A percentile compares a stretch with the other conserved stretches of the same genome.
These are phyloP conservation scores for Trypanosoma conorhini DNA, from an alignment of 208 protist genomes.

Conservation along the genomic window DNA sequence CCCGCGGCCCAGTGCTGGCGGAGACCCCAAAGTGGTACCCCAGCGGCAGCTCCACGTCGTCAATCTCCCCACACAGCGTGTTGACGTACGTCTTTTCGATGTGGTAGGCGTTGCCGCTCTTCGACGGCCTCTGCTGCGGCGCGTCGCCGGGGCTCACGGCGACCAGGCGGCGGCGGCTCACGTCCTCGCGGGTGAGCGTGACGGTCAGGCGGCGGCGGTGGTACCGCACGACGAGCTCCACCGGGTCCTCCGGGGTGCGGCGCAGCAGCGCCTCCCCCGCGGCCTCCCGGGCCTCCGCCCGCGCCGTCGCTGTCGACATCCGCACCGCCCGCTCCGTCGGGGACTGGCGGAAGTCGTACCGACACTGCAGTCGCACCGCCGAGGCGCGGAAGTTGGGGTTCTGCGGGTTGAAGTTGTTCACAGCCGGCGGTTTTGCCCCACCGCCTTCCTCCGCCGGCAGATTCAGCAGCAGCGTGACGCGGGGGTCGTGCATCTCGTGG, in stretches of 20 bases:
- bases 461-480: conserved; percentile 67
- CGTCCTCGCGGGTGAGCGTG: conserved; percentile 50
- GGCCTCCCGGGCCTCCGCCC: not conserved
- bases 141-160: conserved; percentile 5
- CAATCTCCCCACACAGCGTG: conserved; percentile 76
- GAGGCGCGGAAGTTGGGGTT: conserved; percentile 45
- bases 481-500: conserved; percentile 42
- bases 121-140: conserved; percentile 4
- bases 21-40: conserved; percentile 81
- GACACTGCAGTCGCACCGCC: conserved; percentile 51
- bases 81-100: conserved; percentile 60
- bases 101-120: conserved; percentile 16
- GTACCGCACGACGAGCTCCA: conserved; percentile 79
- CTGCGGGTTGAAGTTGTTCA: conserved; percentile 69
- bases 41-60: conserved; percentile 55
- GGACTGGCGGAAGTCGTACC: conserved; percentile 71
- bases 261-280: conserved; percentile 27
- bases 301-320: conserved; percentile 22
- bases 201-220: conserved; percentile 66
- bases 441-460: conserved; percentile 48
- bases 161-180: conserved; percentile 36
- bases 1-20: conserved; percentile 49
- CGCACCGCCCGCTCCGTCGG: conserved; percentile 28
- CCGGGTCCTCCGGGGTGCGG: conserved; percentile 56
- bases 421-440: conserved; percentile 26